Evolutionary conservation across 345 rosid species (phyloP).

Genomic region (Syzygium oleosum): DNA sequence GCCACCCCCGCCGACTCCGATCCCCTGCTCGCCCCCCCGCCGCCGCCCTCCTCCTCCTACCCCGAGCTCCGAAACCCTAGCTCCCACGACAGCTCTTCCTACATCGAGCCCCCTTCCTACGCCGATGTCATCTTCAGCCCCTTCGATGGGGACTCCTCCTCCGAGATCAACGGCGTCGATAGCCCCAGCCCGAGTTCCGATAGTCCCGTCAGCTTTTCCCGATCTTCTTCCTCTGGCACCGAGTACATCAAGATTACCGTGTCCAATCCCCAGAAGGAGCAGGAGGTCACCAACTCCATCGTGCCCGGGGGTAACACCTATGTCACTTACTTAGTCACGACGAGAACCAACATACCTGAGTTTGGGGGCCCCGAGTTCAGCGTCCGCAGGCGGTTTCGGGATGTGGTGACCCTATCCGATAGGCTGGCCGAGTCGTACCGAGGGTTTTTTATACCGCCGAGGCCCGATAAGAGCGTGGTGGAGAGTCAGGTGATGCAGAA

Average conservation of each 20-base stretch:
- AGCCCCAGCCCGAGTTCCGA: conserved; percentile 28
- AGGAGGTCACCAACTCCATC: conserved; percentile 58
- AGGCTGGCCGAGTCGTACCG: conserved; percentile 73
- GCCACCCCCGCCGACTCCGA: conserved; percentile 57
- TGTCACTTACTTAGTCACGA: conserved; percentile 68
- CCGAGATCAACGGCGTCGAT: conserved; percentile 52
- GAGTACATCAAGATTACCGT: conserved; percentile 74
- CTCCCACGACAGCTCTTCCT: conserved; percentile 25
- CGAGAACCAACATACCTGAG: conserved; percentile 73
- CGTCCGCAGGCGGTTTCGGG: conserved; percentile 76
- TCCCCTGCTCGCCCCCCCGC: conserved; percentile 57
- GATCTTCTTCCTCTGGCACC: conserved; percentile 52
- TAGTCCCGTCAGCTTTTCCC: conserved; percentile 30
- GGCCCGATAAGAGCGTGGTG: conserved; percentile 92
- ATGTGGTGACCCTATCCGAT: conserved; percentile 77
- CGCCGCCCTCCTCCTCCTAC: not conserved
- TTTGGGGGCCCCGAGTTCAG: conserved; percentile 56
- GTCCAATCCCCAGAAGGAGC: conserved; percentile 82
- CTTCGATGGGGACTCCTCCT: conserved; percentile 45
- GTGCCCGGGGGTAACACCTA: conserved; percentile 72
- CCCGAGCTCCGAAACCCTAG: conserved; percentile 28
- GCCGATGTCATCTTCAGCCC: conserved; percentile 83
- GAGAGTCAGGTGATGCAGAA: conserved; percentile 98
- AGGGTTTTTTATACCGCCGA: conserved; percentile 79
- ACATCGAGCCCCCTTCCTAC: conserved; percentile 91